Evolutionary conservation across 768 basidiomycete genomes (phyloP), one percentile per base, ranked within the genome.

Genomic region (Lentinula sp.): DNA sequence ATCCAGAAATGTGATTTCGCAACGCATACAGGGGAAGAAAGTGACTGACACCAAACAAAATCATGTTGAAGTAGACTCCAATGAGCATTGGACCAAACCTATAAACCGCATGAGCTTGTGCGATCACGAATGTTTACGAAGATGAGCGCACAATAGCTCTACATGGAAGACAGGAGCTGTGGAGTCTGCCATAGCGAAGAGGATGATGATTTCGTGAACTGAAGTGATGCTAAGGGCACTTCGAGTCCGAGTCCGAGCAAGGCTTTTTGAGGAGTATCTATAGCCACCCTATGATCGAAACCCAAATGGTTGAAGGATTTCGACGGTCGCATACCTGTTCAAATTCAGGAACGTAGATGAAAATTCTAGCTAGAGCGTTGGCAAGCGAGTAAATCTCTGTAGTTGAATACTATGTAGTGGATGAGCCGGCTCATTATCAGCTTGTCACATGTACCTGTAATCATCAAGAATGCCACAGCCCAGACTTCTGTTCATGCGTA

Each of bases 51-150:
- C 58, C 58, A 12, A 35, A 59, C n/a, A 59, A 37, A n/a, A 59
- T 59, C 45, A 48, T 32, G 43, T 50, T 59, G 48, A 43, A 46
- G 45, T 46, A 59, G 35, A 59, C 58, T 23, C 58, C 58, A 20
- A 59, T 50, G 58, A 59, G 58, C 58, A 59, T 59, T 36, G 58
- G 58, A 13, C 58, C 58, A 20, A 59, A 59, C 33, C 58, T 59
- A 37, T 6, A 16, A 15, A 42, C 8, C 43, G 32, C 42, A 35
- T 41, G 13, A n/a, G 33, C 6, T 32, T 59, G 33, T 33, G n/a
- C 12, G 32, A 9, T 35, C 12, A n/a, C 3, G 3, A 46, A 16
- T 48, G 12, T 45, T n/a, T 10, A 13, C 7, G 43, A 33, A 18
- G 48, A n/a, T 16, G 43, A 13, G 43, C 46, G 36, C 5, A 59